phyloP scores from a whole-genome alignment of 768 basidiomycete species.

The Podaxis rugospora region DNA sequence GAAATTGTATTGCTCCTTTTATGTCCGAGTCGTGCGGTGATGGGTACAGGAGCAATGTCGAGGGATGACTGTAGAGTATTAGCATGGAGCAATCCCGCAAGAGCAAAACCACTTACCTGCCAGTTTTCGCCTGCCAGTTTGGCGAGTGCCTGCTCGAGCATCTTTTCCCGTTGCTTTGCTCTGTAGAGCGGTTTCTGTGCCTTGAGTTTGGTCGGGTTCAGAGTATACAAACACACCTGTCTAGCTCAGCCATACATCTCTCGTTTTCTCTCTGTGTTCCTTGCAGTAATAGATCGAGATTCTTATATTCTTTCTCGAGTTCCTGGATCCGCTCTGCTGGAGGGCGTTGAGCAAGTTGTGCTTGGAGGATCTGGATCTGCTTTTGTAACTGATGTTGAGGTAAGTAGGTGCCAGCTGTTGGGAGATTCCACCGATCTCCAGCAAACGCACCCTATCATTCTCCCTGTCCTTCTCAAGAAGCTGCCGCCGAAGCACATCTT shows the following conservation, averaged over 20 bases:
- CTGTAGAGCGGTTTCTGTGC: slow-evolving; percentile 23
- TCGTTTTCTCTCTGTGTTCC: slow-evolving; percentile 87
- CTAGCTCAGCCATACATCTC: slow-evolving; percentile 76
- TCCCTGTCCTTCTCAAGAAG: slow-evolving; percentile 66
- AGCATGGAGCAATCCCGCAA: not conserved
- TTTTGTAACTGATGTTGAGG: slow-evolving; percentile 45
- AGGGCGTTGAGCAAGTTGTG: slow-evolving; percentile 62
- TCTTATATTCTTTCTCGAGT: slow-evolving; percentile 68
- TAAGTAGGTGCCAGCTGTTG: not conserved
- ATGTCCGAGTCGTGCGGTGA: slow-evolving; percentile 19
- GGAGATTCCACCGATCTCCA: not conserved
- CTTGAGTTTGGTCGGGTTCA: not conserved
- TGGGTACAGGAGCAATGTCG: slow-evolving; percentile 25
- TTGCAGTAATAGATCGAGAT: slow-evolving; percentile 69
- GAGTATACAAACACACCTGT: slow-evolving; percentile 41
- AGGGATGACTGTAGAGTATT: slow-evolving; percentile 22
- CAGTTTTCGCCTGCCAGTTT: slow-evolving; percentile 76
- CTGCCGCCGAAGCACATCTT: slow-evolving; percentile 60
- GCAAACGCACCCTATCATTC: slow-evolving; percentile 53
- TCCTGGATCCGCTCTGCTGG: slow-evolving; percentile 62
- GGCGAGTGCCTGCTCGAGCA: slow-evolving; percentile 68
- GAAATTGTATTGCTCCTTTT: slow-evolving; percentile 26
- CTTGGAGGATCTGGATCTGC: slow-evolving; percentile 59
- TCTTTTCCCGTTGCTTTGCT: slow-evolving; percentile 66
- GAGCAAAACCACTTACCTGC: slow-evolving; percentile 49